Evolutionary conservation across 768 basidiomycete species (phyloP), one percentile per base, ranked within the genome.

Genomic region (Leccinum barrowsii): DNA sequence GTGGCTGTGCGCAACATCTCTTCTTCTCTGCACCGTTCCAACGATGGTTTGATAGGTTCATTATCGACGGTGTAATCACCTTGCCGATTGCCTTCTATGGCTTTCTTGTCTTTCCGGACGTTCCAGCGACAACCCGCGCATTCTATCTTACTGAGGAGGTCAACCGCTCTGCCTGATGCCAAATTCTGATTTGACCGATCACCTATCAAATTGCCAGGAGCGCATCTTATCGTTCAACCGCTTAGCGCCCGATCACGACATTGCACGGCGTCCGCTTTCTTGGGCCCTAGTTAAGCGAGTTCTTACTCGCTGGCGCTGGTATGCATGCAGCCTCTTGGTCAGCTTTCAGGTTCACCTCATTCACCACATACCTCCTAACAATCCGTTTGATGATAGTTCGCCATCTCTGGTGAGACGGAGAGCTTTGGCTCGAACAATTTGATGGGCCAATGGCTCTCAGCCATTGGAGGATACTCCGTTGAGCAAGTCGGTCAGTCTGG

Each of bases 381-480:
- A 21, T 8, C n/a, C 24, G 1, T 22, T 34, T 22, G 21, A 37
- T 17, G 48, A 52, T n/a, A 86, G 85, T 87, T 87, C 64, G 82
- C 82, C 10, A 75, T 85, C 24, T 86, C 82, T 7, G 86, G 85
- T 2, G 85, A 87, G 68, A 82, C 83, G 1, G 86, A 87, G 65
- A 82, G 82, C 62, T 83, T 88, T 55, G 84, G 85, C 5, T 84
- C 83, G 19, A 88, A 87, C 65, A 87, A 86, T 71, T 70, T 87
- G 40, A 88, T 87, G 87, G 85, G 85, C 10, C 86, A 86, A 67
- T 87, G 84, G 82, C 74, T 87, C 46, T 83, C 84, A 63, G 78
- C 82, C 12, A 77, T 82, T 13, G 82, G 84, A 8, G 82, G 81
- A 5, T 87, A 82, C 65, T 80, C 83, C 11, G 80, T 87, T 4